Conservation (phyloP, 2,329 filamentous ascomycete species). For the Apiospora phragmitis region DNA sequence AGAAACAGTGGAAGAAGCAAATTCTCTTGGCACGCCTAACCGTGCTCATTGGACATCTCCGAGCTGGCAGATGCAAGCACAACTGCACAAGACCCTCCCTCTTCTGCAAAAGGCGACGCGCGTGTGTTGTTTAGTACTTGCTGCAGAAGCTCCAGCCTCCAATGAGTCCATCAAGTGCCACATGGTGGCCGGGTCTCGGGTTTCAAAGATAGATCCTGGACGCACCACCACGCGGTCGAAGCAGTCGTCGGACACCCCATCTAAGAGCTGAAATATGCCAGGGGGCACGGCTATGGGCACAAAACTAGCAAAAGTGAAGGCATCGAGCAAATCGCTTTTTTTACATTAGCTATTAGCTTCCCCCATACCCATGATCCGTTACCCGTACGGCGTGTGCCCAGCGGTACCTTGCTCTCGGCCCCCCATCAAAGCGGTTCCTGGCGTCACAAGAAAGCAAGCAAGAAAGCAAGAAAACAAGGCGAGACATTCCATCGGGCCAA, state of each 20-base stretch:
- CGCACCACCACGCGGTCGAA: neutral
- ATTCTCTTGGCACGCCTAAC: neutral
- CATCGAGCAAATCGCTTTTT: neutral
- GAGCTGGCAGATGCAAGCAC: constrained; percentile 2
- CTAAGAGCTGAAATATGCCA: neutral
- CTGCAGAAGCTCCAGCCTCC: neutral
- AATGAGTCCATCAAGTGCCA: neutral
- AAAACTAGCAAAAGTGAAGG: neutral
- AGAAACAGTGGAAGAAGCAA: neutral
- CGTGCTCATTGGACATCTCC: neutral
- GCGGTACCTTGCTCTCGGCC: constrained; percentile 1
- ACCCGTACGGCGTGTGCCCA: neutral
- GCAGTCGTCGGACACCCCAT: neutral
- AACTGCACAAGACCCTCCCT: neutral
- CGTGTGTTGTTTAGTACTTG: neutral
- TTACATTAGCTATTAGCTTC: neutral
- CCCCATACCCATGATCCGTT: no score
- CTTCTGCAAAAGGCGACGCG: neutral
- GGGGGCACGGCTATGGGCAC: neutral
- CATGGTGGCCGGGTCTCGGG: neutral
- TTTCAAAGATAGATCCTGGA: constrained; percentile 1
- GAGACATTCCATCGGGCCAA: neutral
- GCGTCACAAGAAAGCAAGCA: neutral
- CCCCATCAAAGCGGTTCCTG: constrained; percentile 9
- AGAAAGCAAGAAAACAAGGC: constrained; percentile 6